phyloP scores from a whole-genome alignment of 106 monocot species.

The Chionographis japonica region DNA sequence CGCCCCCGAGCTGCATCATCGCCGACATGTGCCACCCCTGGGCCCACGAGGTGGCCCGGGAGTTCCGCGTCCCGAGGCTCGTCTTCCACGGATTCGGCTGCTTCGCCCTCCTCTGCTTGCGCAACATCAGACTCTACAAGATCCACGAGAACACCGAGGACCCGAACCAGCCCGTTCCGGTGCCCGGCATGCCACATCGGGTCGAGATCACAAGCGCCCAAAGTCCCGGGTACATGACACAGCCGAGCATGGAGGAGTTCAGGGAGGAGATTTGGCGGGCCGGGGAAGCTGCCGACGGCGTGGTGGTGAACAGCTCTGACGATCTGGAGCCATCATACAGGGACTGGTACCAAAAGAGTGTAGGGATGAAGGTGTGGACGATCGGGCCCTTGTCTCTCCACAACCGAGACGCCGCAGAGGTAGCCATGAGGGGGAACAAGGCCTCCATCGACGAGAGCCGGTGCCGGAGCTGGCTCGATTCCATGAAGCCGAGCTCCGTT shows the following conservation, averaged over 20 bases:
- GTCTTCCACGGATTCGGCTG: constrained; percentile 32
- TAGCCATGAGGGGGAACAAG: too few relatives aligned
- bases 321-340: constrained; percentile 12
- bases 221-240: background rate
- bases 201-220: constrained; percentile 32
- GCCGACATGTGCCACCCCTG: constrained; percentile 33
- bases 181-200: constrained; percentile 42
- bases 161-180: constrained; percentile 16
- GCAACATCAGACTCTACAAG: constrained; percentile 3
- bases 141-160: constrained; percentile 9
- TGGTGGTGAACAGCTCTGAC: constrained; percentile 24
- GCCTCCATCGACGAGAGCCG: background rate
- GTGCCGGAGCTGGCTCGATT: constrained; percentile 8
- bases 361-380: constrained; percentile 8
- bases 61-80: constrained; percentile 32
- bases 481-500: constrained; percentile 8
- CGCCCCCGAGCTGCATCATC: constrained; percentile 34
- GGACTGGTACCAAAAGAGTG: constrained; percentile 1
- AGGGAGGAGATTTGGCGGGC: background rate
- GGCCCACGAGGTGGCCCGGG: constrained; percentile 20
- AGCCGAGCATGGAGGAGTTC: background rate
- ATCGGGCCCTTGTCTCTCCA: background rate
- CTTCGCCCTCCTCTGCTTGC: constrained; percentile 23
- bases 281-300: constrained; percentile 9
- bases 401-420: too few relatives aligned